Conservation (phyloP, 2,329 filamentous ascomycete genomes). For the Ramichloridium luteum region DNA sequence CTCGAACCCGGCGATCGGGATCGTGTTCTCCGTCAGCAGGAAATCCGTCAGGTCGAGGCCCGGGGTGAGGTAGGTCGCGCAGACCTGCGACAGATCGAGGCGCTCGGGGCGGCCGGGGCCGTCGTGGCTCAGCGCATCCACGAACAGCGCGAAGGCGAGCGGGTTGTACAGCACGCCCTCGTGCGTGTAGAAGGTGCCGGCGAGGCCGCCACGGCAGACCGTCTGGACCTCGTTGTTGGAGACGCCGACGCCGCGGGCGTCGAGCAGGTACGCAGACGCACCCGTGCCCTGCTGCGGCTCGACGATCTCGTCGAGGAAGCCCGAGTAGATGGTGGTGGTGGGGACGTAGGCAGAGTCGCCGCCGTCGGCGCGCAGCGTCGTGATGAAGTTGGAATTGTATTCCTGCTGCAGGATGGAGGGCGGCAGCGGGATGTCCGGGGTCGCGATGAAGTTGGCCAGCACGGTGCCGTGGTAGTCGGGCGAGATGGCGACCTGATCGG, state of each 20-base stretch:
- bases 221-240: slow-evolving; percentile 39
- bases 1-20: slow-evolving; percentile 29
- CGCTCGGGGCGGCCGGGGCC: slow-evolving; percentile 33
- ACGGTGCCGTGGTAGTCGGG: slow-evolving; percentile 42
- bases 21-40: slow-evolving; percentile 32
- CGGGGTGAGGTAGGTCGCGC: slow-evolving; percentile 26
- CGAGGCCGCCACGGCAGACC: slow-evolving; percentile 30
- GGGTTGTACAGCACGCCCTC: slow-evolving; percentile 41
- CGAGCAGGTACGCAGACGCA: slow-evolving; percentile 35
- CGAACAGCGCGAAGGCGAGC: slow-evolving; percentile 32
- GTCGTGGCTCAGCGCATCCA: slow-evolving; percentile 38
- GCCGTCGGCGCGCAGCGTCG: slow-evolving; percentile 30
- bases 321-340: slow-evolving; percentile 43
- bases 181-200: slow-evolving; percentile 38
- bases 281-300: slow-evolving; percentile 35
- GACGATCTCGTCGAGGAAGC: slow-evolving; percentile 39
- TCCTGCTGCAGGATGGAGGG: slow-evolving; percentile 35
- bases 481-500: slow-evolving; percentile 40
- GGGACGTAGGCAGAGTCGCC: slow-evolving; percentile 43
- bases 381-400: slow-evolving; percentile 33
- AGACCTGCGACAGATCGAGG: slow-evolving; percentile 31
- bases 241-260: slow-evolving; percentile 34
- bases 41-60: slow-evolving; percentile 35
- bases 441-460: slow-evolving; percentile 21
- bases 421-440: slow-evolving; percentile 38